Base-by-base conservation (phyloP, 1,284 basidiomycete species). In the Puccinia triticina region DNA sequence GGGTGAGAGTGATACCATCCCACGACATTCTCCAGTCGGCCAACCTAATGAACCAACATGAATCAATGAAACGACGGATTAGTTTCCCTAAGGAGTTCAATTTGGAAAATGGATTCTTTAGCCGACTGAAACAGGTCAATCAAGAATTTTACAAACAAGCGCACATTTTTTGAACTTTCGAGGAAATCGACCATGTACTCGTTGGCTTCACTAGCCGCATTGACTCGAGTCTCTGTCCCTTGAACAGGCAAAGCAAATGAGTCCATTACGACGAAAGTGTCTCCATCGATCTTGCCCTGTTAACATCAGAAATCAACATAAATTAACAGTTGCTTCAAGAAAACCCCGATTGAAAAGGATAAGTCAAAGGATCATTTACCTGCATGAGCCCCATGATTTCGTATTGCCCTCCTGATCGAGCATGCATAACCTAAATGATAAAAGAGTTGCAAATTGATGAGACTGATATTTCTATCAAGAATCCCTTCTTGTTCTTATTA, bases 1-100 rank as follows among this genome's bases (percentile, higher is more conserved):
- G 96, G 95, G 88, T 98, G 95, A 67, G 95, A 97, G 87, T 99
- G 96, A 87, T 99, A 99, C 96, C 96, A 99, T n/a, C 96, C 96
- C 83, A 98, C 92, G 5, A 93, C 92, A 85, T 97, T 92, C 87
- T 98, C 96, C 26, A 92, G 87, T 83, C 95, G 90, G 18, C 91
- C 92, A 18, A 93, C 93, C 92, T 95, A 84, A 14, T 46, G 66
- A 57, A 64, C 64, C 18, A 23, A 77, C 37, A 14, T 18, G 18
- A 37, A 69, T 69, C 43, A 11, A 69, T 37, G 21, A 26, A 69
- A 69, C 40, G 18, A 40, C 37, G 11, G 8, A 48, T 69, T 77
- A 40, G 64, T n/a, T 29, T 14, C 37, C 21, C 72, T 2, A 18
- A 14, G 14, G 11, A 18, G 32, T 64, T 37, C 1, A 57, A 16